phyloP scores from a whole-genome alignment of 768 basidiomycete species.

The Termitomyces eurrhizus region DNA sequence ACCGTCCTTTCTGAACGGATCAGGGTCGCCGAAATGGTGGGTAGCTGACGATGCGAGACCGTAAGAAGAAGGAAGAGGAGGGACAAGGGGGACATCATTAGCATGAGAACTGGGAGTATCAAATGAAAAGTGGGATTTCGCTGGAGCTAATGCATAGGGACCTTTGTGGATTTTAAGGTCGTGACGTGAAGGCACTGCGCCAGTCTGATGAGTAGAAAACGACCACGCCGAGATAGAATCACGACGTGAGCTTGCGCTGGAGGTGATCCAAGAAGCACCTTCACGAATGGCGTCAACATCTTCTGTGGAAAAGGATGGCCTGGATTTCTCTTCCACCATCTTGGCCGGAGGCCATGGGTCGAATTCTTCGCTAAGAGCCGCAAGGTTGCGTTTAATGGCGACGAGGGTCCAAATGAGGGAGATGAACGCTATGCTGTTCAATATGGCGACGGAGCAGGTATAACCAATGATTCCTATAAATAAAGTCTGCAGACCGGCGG shows the following conservation, averaged over 20 bases:
- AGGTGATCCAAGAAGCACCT: constrained; percentile 80
- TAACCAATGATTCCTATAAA: constrained; percentile 63
- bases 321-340: constrained; percentile 47
- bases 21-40: constrained; percentile 41
- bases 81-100: constrained; percentile 58
- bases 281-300: constrained; percentile 72
- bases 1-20: constrained; percentile 60
- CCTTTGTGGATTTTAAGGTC: constrained; percentile 29
- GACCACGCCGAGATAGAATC: constrained; percentile 69
- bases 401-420: constrained; percentile 61
- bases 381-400: constrained; percentile 61
- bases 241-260: constrained; percentile 51
- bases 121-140: constrained; percentile 66
- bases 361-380: constrained; percentile 43
- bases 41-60: constrained; percentile 42
- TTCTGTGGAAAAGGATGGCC: constrained; percentile 65
- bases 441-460: constrained; percentile 43
- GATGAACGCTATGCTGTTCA: constrained; percentile 52
- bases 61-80: constrained; percentile 63
- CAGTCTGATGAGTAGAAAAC: constrained; percentile 63
- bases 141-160: constrained; percentile 39
- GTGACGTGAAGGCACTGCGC: constrained; percentile 32
- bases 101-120: constrained; percentile 40
- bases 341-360: constrained; percentile 61
- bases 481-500: constrained; percentile 46